Conservation (phyloP, 139 green algal genomes). For the Yamagishiella unicocca region DNA sequence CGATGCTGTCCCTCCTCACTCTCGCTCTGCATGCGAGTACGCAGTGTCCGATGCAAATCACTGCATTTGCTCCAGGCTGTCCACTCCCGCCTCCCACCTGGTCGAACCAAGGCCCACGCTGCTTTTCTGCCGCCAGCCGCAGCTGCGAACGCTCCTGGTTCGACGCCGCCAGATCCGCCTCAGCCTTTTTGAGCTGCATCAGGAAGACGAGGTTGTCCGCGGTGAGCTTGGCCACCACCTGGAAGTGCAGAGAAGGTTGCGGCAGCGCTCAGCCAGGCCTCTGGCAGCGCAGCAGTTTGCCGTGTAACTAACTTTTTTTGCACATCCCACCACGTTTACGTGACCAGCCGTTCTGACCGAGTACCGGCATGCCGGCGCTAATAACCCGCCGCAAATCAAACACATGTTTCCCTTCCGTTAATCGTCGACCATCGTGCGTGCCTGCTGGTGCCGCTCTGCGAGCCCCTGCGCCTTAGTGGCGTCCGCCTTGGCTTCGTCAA, state of each 20-base stretch:
- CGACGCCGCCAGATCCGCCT: constrained; percentile 59
- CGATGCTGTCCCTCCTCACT: too few species aligned
- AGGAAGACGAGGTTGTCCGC: constrained; percentile 79
- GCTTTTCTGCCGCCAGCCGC: constrained; percentile 59
- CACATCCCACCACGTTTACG: too few species aligned
- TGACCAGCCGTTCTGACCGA: too few species aligned
- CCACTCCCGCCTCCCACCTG: constrained; percentile 62
- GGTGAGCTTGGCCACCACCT: constrained; percentile 73
- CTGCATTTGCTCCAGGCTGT: too few species aligned
- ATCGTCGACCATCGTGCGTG: not conserved
- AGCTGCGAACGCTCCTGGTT: constrained; percentile 48
- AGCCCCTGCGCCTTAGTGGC: constrained; percentile 40
- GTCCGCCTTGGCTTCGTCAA: constrained; percentile 52
- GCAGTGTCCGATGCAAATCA: too few species aligned
- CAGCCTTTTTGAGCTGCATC: constrained; percentile 67
- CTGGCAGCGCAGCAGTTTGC: too few species aligned
- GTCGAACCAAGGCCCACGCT: constrained; percentile 73
- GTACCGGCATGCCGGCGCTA: too few species aligned
- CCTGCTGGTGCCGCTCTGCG: constrained; percentile 61
- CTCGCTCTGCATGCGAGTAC: too few species aligned
- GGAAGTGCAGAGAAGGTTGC: too few species aligned
- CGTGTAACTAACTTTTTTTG: too few species aligned
- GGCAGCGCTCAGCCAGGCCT: too few species aligned
- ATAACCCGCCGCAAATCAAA: not conserved
- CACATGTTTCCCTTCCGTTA: not conserved